Evolutionary conservation across 257 asterid genomes (phyloP).

Genomic region (Ilex aquifolium): DNA sequence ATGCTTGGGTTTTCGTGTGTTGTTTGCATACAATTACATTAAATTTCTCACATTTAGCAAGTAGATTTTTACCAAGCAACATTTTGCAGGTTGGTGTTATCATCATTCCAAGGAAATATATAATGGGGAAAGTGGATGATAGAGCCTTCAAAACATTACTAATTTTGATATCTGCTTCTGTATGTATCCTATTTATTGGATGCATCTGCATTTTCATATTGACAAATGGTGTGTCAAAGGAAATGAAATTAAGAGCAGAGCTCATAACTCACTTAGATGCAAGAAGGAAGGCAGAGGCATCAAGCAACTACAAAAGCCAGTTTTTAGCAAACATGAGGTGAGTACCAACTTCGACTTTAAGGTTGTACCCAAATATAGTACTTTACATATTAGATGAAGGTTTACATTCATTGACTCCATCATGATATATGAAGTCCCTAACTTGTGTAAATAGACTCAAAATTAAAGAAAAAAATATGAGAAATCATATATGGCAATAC

Average conservation of each 20-base stretch:
- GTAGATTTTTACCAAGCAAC: background rate
- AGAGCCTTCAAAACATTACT: constrained; percentile 62
- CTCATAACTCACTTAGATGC: constrained; percentile 82
- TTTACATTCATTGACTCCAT: no score
- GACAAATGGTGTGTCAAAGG: constrained; percentile 90
- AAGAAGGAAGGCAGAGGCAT: constrained; percentile 90
- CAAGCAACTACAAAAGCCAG: constrained; percentile 88
- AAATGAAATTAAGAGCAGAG: constrained; percentile 83
- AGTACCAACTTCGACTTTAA: constrained; percentile 2
- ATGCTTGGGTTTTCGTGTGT: no score
- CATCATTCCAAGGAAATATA: constrained; percentile 76
- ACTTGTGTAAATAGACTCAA: no score
- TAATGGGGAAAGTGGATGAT: constrained; percentile 90
- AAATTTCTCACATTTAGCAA: no score
- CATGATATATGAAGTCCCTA: no score
- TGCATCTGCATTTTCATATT: constrained; percentile 76
- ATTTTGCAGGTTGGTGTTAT: constrained; percentile 78
- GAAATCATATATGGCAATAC: no score
- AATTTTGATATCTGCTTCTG: constrained; percentile 77
- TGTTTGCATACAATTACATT: no score
- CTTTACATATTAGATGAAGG: background rate
- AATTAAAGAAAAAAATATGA: no score
- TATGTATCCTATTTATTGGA: constrained; percentile 71
- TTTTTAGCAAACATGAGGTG: constrained; percentile 96
- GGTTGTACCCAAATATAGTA: background rate